These are phyloP conservation scores for Nicotiana otophora DNA, from an alignment of 257 asterid species.

Conservation along the genomic window DNA sequence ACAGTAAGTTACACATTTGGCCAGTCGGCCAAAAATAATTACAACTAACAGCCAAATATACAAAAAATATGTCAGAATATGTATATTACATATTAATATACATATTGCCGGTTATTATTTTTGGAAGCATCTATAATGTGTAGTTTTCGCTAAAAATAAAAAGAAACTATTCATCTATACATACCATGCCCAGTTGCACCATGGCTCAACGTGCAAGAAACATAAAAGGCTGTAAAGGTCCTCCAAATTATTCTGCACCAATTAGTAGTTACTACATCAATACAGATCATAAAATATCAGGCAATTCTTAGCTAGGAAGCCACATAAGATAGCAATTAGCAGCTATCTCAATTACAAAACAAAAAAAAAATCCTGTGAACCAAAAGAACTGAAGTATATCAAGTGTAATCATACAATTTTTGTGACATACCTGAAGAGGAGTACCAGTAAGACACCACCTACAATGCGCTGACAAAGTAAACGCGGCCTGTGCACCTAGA, in stretches of 20 bases:
- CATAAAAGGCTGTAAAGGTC: conserved; percentile 78
- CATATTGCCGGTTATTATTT: too few species aligned
- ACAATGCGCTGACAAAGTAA: conserved; percentile 58
- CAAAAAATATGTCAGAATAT: too few species aligned
- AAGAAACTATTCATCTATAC: neutral
- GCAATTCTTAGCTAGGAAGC: neutral
- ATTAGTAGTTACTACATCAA: neutral
- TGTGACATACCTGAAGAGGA: conserved; percentile 66
- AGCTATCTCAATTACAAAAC: neutral
- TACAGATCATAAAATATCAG: neutral
- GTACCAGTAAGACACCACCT: conserved; percentile 94
- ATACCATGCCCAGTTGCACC: conserved; percentile 98
- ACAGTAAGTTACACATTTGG: too few species aligned
- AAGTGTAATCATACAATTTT: neutral
- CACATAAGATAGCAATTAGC: neutral
- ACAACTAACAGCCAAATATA: too few species aligned
- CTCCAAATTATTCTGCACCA: conserved; percentile 73
- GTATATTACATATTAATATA: too few species aligned
- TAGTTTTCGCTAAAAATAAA: neutral
- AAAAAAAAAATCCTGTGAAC: neutral
- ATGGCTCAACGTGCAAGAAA: conserved; percentile 88
- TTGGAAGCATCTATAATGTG: too few species aligned
- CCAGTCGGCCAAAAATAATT: too few species aligned
- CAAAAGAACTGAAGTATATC: neutral
- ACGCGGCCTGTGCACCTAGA: conserved; percentile 71